Percentiles rank a stretch among this genome's conserved stretches.
These are phyloP conservation scores for Cicer yamashitae DNA, from an alignment of 306 rosid species.

Conservation along the genomic window DNA sequence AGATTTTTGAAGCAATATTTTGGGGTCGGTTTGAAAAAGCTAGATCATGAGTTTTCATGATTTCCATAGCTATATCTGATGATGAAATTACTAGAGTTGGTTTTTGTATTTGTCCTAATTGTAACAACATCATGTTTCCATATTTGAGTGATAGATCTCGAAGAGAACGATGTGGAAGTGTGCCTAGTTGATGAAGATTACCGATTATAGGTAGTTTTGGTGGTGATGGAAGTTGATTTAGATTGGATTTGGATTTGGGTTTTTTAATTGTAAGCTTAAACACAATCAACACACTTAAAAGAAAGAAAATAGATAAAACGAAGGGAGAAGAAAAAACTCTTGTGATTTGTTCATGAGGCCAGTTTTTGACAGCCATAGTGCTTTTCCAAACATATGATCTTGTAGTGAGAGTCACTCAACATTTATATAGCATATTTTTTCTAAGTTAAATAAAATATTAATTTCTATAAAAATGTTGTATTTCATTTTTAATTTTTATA, in stretches of 20 bases:
- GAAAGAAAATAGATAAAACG: not conserved
- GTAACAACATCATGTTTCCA: slow-evolving; percentile 42
- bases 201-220: slow-evolving; percentile 53
- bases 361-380: slow-evolving; percentile 34
- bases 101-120: slow-evolving; percentile 37
- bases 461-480: too few relatives aligned
- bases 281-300: not conserved
- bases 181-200: slow-evolving; percentile 53
- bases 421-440: too few relatives aligned
- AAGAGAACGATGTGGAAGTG: slow-evolving; percentile 43
- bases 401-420: not conserved
- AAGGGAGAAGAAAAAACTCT: not conserved
- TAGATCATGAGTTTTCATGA: slow-evolving; percentile 39
- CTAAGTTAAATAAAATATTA: too few relatives aligned
- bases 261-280: slow-evolving; percentile 28
- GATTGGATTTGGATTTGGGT: slow-evolving; percentile 35
- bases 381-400: not conserved
- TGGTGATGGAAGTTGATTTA: slow-evolving; percentile 45
- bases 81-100: slow-evolving; percentile 51
- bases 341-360: slow-evolving; percentile 16
- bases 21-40: slow-evolving; percentile 43
- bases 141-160: slow-evolving; percentile 28
- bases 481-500: too few relatives aligned
- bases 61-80: slow-evolving; percentile 18
- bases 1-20: slow-evolving; percentile 31